Conservation (phyloP, 2,329 filamentous ascomycete species). For the Mycosphaerelloides madeirae region DNA sequence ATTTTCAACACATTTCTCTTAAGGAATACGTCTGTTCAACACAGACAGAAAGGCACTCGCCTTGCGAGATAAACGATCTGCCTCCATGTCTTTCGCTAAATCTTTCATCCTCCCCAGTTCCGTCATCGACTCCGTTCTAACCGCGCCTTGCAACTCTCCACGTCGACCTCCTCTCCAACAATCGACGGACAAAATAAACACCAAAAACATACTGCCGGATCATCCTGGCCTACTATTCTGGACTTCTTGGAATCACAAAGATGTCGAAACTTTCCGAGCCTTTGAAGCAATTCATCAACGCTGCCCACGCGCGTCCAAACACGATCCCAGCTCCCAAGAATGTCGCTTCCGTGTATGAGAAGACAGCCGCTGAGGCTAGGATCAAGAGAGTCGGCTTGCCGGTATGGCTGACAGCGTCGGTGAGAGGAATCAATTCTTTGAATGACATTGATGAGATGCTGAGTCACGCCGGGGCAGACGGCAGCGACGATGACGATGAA, state of each 20-base stretch:
- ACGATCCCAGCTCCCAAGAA: constrained; percentile 60
- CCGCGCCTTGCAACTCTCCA: too few species aligned
- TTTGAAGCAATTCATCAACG: constrained; percentile 70
- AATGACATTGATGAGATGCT: neutral
- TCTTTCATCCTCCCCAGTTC: too few species aligned
- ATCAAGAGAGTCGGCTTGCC: constrained; percentile 58
- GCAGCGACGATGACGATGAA: constrained; percentile 84
- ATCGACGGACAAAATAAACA: too few species aligned
- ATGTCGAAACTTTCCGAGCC: constrained; percentile 71
- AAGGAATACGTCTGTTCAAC: too few species aligned
- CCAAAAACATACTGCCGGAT: too few species aligned
- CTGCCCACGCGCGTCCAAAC: constrained; percentile 61
- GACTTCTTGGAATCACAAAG: neutral
- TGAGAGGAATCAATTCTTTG: constrained; percentile 31
- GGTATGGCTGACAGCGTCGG: constrained; percentile 64
- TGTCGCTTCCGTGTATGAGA: constrained; percentile 60
- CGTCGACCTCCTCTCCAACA: too few species aligned
- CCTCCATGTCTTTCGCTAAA: too few species aligned
- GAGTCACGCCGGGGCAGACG: constrained; percentile 48
- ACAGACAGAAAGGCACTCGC: too few species aligned
- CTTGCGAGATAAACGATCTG: too few species aligned
- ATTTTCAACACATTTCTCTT: too few species aligned
- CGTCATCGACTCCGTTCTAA: too few species aligned
- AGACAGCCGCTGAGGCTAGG: constrained; percentile 59
- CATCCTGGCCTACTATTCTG: too few species aligned